Evolutionary conservation across 139 green algal genomes (phyloP).

Genomic region (Micractinium sp.): DNA sequence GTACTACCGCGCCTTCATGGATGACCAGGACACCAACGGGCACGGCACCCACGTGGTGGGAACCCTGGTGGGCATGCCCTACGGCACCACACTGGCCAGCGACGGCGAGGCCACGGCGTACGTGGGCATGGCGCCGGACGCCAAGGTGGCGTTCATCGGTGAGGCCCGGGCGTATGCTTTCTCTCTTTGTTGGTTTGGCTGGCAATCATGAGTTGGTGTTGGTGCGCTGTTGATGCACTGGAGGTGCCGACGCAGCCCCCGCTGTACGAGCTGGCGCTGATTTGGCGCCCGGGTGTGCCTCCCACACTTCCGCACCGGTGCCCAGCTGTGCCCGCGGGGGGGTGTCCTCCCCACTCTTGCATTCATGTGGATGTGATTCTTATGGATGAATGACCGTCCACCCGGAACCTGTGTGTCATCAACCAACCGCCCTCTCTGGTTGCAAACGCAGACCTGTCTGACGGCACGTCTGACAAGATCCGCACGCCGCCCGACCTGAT

Average conservation of each 20-base stretch:
- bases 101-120: conserved; percentile 75
- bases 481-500: conserved; percentile 63
- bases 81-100: conserved; percentile 44
- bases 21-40: conserved; percentile 77
- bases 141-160: conserved; percentile 87
- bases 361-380: not conserved
- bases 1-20: conserved; percentile 65
- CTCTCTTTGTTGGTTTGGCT: not conserved
- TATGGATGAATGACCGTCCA: too few relatives aligned
- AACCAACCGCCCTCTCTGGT: not conserved
- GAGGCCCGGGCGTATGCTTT: conserved; percentile 23
- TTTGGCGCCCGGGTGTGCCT: not conserved
- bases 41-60: conserved; percentile 92
- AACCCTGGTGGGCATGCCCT: conserved; percentile 65
- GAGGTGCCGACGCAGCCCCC: too few relatives aligned
- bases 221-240: too few relatives aligned
- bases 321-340: too few relatives aligned
- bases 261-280: too few relatives aligned
- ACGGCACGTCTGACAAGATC: conserved; percentile 41
- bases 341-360: not conserved
- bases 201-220: not conserved
- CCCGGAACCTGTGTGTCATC: too few relatives aligned
- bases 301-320: not conserved
- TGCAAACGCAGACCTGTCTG: conserved; percentile 44
- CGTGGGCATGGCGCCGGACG: conserved; percentile 81